These are phyloP conservation scores for Boletus coccyginus DNA, from an alignment of 768 basidiomycete species.

Conservation along the genomic window DNA sequence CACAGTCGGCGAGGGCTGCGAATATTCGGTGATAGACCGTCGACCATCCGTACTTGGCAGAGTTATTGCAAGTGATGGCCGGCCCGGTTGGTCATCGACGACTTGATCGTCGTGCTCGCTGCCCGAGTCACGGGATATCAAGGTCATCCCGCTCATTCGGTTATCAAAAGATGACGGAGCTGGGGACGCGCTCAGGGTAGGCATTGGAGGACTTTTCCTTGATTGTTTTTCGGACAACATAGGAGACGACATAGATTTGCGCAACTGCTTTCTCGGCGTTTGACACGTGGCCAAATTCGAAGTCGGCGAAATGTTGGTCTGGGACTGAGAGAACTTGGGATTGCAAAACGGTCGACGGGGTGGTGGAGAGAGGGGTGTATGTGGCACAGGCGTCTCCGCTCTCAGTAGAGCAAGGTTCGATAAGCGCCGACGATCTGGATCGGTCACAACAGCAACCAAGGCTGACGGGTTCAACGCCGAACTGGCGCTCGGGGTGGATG, in stretches of 20 bases:
- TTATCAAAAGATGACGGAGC: conserved; percentile 23
- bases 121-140: conserved; percentile 33
- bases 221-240: conserved; percentile 45
- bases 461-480: conserved; percentile 6
- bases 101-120: conserved; percentile 40
- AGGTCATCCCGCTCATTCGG: conserved; percentile 25
- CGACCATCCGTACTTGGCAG: conserved; percentile 39
- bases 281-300: conserved; percentile 1
- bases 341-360: conserved; percentile 47
- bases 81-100: conserved; percentile 25
- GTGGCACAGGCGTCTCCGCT: conserved; percentile 63
- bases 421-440: conserved; percentile 34
- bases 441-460: conserved; percentile 16
- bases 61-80: conserved; percentile 54
- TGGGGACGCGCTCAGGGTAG: conserved; percentile 33
- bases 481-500: conserved; percentile 16
- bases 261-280: conserved; percentile 30
- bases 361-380: conserved; percentile 64
- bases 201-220: conserved; percentile 44
- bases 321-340: conserved; percentile 54
- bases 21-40: conserved; percentile 64
- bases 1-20: conserved; percentile 68
- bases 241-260: conserved; percentile 55
- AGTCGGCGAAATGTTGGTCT: conserved; percentile 44
- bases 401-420: conserved; percentile 51